Conservation (phyloP, 177 flowering plant species). For the Vitis hybrid region DNA sequence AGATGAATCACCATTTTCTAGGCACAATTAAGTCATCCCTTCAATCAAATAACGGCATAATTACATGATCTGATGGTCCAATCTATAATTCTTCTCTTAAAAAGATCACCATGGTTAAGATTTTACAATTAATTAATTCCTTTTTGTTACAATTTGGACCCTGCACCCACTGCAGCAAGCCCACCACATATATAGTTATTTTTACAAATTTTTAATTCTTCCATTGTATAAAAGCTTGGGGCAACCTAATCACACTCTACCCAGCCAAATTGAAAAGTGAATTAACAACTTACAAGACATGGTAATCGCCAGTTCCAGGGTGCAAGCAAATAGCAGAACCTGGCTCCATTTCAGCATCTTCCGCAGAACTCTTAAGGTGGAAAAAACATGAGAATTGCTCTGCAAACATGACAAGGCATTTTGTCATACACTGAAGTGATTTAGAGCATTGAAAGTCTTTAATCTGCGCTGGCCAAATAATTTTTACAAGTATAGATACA, state of each 20-base stretch:
- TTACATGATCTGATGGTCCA: not conserved
- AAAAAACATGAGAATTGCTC: constrained; percentile 66
- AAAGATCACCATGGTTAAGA: not conserved
- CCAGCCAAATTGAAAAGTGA: constrained; percentile 3
- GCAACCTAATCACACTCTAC: not conserved
- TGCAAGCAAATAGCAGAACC: constrained; percentile 62
- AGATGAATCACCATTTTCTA: not conserved
- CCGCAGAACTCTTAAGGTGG: constrained; percentile 67
- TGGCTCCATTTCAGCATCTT: constrained; percentile 47
- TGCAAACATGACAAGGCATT: constrained; percentile 23
- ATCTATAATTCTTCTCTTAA: not conserved
- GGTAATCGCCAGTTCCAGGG: constrained; percentile 76
- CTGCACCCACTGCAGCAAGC: not conserved
- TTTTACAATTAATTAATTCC: not conserved
- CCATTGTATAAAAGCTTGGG: not conserved
- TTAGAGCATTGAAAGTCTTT: too few relatives aligned
- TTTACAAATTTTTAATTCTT: not conserved
- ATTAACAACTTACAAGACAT: constrained; percentile 68
- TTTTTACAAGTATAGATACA: too few relatives aligned
- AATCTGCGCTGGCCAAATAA: too few relatives aligned
- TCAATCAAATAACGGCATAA: not conserved
- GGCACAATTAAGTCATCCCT: not conserved
- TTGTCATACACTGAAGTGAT: not conserved
- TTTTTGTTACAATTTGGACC: not conserved
- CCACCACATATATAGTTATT: not conserved